Conservation (phyloP, 108 stramenopile genomes). For the Chaetoceros tenuissimus region DNA sequence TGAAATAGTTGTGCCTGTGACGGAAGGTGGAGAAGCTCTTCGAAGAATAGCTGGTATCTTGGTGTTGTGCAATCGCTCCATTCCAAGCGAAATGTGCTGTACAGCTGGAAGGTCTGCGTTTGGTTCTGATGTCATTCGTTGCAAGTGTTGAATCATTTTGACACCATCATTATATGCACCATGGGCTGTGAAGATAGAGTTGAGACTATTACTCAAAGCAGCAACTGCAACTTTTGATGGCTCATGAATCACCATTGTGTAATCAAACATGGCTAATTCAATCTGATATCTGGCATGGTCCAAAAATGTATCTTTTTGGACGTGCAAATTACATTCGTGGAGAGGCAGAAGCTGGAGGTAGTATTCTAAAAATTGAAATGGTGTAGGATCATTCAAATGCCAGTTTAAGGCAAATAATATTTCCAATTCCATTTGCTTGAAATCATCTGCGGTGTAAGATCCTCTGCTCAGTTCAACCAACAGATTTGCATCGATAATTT, state of each 20-base stretch:
- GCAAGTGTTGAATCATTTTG: neutral
- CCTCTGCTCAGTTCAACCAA: slow-evolving; percentile 54
- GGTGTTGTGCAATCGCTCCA: neutral
- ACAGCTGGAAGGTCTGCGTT: neutral
- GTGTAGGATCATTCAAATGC: slow-evolving; percentile 24
- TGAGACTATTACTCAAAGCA: slow-evolving; percentile 30
- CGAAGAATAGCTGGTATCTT: neutral
- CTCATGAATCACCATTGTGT: slow-evolving; percentile 11
- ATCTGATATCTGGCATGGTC: slow-evolving; percentile 26
- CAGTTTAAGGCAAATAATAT: slow-evolving; percentile 31
- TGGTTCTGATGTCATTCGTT: neutral
- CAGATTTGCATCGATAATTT: slow-evolving; percentile 39
- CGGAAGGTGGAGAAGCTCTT: neutral
- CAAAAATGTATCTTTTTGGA: slow-evolving; percentile 7
- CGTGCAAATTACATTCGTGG: neutral
- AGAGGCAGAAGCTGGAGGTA: slow-evolving; percentile 19
- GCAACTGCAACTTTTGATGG: slow-evolving; percentile 30
- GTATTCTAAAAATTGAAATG: slow-evolving; percentile 16
- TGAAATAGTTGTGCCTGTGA: no score
- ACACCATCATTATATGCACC: neutral
- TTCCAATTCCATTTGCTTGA: slow-evolving; percentile 43
- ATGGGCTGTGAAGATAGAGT: slow-evolving; percentile 1
- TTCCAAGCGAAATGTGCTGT: neutral
- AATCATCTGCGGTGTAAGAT: slow-evolving; percentile 27
- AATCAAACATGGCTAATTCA: slow-evolving; percentile 25